These are phyloP conservation scores for Fusarium pseudocircinatum DNA, from an alignment of 2,329 filamentous ascomycete genomes.

Conservation along the genomic window DNA sequence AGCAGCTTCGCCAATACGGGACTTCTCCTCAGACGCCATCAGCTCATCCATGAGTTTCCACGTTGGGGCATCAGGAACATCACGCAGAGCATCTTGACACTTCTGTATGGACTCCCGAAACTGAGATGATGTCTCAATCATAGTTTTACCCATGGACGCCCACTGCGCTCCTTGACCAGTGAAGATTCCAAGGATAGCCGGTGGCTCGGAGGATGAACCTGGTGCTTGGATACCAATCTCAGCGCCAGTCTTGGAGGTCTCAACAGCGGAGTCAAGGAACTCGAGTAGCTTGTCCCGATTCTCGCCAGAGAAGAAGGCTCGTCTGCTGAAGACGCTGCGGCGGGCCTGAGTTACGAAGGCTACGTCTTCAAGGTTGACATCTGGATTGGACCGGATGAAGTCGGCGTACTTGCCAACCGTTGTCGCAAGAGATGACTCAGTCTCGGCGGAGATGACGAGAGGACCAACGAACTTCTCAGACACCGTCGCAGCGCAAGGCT, in stretches of 20 bases:
- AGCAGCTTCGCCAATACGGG: background rate
- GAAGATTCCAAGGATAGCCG: background rate
- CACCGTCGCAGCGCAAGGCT: rapidly evolving
- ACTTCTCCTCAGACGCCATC: background rate
- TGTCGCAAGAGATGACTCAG: background rate
- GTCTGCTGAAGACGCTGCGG: background rate
- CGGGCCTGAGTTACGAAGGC: background rate
- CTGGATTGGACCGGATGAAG: background rate
- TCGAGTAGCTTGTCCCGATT: background rate
- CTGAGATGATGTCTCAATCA: background rate
- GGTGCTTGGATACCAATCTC: background rate
- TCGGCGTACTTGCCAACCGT: background rate
- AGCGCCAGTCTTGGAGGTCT: background rate
- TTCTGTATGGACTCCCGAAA: background rate
- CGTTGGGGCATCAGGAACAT: background rate
- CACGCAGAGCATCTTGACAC: background rate
- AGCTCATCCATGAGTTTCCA: background rate
- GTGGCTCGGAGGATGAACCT: background rate
- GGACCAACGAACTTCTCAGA: background rate
- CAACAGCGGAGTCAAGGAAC: background rate
- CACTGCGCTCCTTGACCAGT: constrained; percentile 1
- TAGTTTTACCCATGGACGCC: background rate
- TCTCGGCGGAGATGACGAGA: background rate
- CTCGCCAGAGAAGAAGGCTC: background rate
- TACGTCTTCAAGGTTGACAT: background rate